Base-by-base conservation (phyloP, 768 basidiomycete species). In the Tubosaeta brunneosetosa region DNA sequence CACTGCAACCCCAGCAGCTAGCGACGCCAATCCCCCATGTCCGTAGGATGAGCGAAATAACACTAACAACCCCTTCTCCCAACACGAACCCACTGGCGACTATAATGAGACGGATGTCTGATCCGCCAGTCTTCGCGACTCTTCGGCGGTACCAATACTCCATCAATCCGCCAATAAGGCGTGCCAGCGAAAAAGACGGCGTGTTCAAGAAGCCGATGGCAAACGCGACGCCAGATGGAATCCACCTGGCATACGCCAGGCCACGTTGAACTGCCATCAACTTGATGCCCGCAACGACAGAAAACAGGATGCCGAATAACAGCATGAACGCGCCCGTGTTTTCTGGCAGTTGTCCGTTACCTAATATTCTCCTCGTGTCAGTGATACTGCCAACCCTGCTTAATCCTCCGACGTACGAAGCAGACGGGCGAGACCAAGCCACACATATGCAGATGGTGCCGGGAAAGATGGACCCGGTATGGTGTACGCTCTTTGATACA, bases 131-230 rank as follows among this genome's bases (percentile, higher is more conserved):
- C 55, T 75, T 80, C 25, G 76, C 74, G 61, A 74, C 71, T 34
- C 74, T 71, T 25, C 71, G 78, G 55, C 82, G 78, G 61, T 85
- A 91, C 26, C 81, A 64, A 60, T 86, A 82, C 61, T 95, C 93
- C 57, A 90, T 69, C 55, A 89, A 66, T 3, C 95, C 95, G 34
- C 95, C 95, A 50, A 95, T 77, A 29, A 97, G 75, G 47, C 95
- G 83, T 1, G 95, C 93, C 52, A 97, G 78, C 6, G 92, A 91
- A 73, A 97, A 98, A 4, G 88, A 89, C 3, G 95, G 95, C 0
- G 94, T 92, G 64, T 98, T 98, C 62, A 98, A 74, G 69, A 98
- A 97, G 0, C 95, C 93, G 52, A 97, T 90, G 6, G 93, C 93
- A 64, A 97, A 97, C 2, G 93, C 94, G 36, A 97, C 84, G 22